Percentiles rank a stretch among this genome's conserved stretches.
Evolutionary conservation across 2,329 filamentous ascomycete genomes (phyloP).

Genomic region (Diaporthe vexans): DNA sequence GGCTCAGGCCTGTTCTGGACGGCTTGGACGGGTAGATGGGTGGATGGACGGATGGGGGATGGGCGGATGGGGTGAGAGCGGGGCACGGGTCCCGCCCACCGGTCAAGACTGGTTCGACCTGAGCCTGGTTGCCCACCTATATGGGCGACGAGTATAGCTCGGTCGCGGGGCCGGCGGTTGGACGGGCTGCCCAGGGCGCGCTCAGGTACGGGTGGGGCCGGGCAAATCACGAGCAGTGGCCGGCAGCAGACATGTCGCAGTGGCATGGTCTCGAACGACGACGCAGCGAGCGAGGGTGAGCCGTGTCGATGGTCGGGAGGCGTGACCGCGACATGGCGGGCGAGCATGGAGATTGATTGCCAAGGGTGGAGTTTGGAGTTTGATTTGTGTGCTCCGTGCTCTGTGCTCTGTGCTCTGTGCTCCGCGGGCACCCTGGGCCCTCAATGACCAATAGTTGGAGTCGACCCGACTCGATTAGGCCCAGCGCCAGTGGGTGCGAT

Average conservation of each 20-base stretch:
- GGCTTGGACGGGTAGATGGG: too few species aligned
- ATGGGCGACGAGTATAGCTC: conserved; percentile 28
- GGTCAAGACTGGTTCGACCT: conserved; percentile 26
- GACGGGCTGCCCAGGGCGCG: conserved; percentile 27
- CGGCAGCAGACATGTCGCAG: not conserved
- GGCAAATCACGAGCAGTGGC: conserved; percentile 11
- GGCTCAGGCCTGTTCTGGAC: not conserved
- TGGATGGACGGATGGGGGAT: too few species aligned
- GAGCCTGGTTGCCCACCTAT: conserved; percentile 27
- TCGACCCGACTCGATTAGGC: not conserved
- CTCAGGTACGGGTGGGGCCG: conserved; percentile 26
- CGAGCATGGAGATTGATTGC: conserved; percentile 2
- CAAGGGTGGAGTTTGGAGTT: conserved; percentile 12
- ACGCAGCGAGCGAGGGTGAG: not conserved
- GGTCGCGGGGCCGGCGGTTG: conserved; percentile 30
- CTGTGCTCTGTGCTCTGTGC: not conserved
- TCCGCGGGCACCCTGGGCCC: not conserved
- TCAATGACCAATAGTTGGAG: not conserved
- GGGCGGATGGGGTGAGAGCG: too few species aligned
- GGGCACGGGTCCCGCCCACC: not conserved
- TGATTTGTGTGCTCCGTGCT: conserved; percentile 11
- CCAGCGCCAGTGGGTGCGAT: too few species aligned
- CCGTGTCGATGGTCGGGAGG: conserved; percentile 31
- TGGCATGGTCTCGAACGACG: not conserved
- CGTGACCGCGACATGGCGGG: conserved; percentile 25